Percentiles rank a stretch among this genome's conserved stretches.
Evolutionary conservation across 441 rosid genomes (phyloP).

Genomic region (Gossypium davidsonii): DNA sequence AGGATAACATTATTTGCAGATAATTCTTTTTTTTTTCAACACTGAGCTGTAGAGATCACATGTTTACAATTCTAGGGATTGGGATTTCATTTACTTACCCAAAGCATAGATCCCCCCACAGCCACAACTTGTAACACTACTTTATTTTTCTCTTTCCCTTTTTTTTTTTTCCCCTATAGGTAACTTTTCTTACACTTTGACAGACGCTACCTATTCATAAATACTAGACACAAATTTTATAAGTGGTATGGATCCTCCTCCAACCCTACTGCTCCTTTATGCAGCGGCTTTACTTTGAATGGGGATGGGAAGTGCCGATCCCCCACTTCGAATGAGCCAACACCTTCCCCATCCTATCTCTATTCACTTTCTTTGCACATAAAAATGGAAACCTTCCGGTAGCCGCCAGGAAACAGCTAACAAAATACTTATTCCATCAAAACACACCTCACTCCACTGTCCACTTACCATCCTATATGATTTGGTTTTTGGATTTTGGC

Average conservation of each 20-base stretch:
- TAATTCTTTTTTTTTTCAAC: slow-evolving; percentile 11
- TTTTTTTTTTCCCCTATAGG: background rate
- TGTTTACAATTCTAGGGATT: slow-evolving; percentile 46
- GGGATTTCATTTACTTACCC: slow-evolving; percentile 32
- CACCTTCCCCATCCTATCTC: slow-evolving; percentile 31
- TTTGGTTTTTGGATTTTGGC: slow-evolving; percentile 27
- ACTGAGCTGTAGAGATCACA: slow-evolving; percentile 31
- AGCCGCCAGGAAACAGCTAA: slow-evolving; percentile 32
- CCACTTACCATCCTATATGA: slow-evolving; percentile 12
- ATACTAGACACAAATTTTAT: slow-evolving; percentile 26
- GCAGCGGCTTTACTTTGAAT: slow-evolving; percentile 31
- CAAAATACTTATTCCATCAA: slow-evolving; percentile 25
- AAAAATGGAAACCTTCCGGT: slow-evolving; percentile 19
- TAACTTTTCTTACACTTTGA: slow-evolving; percentile 32
- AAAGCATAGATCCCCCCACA: slow-evolving; percentile 31
- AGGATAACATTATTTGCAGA: background rate
- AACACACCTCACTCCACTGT: slow-evolving; percentile 5
- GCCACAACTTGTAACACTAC: slow-evolving; percentile 11
- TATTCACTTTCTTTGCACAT: slow-evolving; percentile 23
- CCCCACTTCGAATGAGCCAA: slow-evolving; percentile 95
- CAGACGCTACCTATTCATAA: slow-evolving; percentile 18
- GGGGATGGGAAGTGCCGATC: slow-evolving; percentile 41
- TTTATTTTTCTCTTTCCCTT: background rate
- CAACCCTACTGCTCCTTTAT: slow-evolving; percentile 32
- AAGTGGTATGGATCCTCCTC: slow-evolving; percentile 28